Evolutionary conservation across 345 rosid genomes (phyloP).

Genomic region (Eucalyptus leucophloia): DNA sequence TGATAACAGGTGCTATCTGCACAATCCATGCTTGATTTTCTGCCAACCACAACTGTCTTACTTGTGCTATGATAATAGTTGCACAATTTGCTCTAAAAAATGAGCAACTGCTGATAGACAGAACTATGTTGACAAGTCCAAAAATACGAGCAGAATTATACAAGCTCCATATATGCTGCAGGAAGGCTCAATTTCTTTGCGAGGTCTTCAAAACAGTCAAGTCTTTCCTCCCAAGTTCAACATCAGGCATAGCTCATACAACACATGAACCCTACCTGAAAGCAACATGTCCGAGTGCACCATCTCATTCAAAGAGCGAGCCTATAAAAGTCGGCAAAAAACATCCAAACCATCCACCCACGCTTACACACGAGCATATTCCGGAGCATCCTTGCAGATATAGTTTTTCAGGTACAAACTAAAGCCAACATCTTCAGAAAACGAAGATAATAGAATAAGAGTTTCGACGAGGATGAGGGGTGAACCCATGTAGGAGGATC

Average conservation of each 20-base stretch:
- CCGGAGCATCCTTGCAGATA: background rate
- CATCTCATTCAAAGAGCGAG: background rate
- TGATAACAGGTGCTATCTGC: background rate
- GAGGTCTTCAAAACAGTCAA: background rate
- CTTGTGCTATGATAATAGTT: background rate
- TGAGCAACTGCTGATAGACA: background rate
- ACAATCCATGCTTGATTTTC: background rate
- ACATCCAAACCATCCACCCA: background rate
- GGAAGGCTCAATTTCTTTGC: background rate
- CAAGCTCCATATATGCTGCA: background rate
- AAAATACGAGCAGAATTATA: background rate
- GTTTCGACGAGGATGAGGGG: background rate
- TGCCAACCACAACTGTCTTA: background rate
- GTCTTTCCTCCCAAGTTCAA: background rate
- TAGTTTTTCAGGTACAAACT: background rate
- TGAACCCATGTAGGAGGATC: background rate
- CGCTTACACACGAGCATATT: background rate
- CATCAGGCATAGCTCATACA: background rate
- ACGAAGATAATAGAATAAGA: too few relatives aligned
- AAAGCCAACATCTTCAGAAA: background rate
- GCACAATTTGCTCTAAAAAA: background rate
- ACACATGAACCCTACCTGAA: background rate
- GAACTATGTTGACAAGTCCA: background rate
- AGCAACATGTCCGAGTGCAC: background rate
- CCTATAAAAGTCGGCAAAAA: background rate